Evolutionary conservation across 2,329 filamentous ascomycete species (phyloP), one percentile per base, ranked within the genome.

Genomic region (Microdochium paspali): DNA sequence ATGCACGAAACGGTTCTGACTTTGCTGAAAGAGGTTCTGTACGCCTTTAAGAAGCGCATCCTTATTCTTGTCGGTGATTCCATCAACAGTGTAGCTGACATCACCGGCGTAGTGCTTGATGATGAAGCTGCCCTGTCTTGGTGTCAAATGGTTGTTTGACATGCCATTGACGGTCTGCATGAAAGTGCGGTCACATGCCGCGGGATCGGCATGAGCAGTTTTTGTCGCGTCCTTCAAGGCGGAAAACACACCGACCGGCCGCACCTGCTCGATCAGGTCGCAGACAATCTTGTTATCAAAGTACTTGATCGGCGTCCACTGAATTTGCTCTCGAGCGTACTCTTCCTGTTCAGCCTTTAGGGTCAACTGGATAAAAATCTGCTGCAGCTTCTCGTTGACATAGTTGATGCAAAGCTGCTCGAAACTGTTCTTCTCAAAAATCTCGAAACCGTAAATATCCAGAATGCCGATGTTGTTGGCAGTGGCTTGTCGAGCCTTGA

Each of bases 381-480:
- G 93, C 68, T 98, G 93, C 49, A 98, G 73, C 68, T 98, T 98
- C 70, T 98, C 93, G 67, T 98, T 98, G 61, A 97, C 94, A 61
- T 97, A 98, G 72, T 98, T 98, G 76, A 98, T 98, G 69, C 93
- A 98, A 7, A 98, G 80, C 68, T 98, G 93, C 66, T 98, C 93
- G 60, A 98, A 98, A 54, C 88, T 96, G 72, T 98, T 98, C 71
- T 91, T 93, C 64, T 98, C 93, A 56, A 98, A 98, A 56, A 98
- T 98, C 64, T 98, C 93, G 61, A 98, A 98, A 2, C 93, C 93
- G 64, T 98, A 98, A 56, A 98, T 98, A 75, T 98, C 93, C 55
- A 98, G 76, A 61, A 98, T 97, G 61, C 93, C 93, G 56, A 98
- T 93, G 2, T 87, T 87, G 64, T 96, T 93, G 39, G 80, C 72